phyloP scores from a whole-genome alignment of 768 basidiomycete genomes.

The Lentinula edodes region DNA sequence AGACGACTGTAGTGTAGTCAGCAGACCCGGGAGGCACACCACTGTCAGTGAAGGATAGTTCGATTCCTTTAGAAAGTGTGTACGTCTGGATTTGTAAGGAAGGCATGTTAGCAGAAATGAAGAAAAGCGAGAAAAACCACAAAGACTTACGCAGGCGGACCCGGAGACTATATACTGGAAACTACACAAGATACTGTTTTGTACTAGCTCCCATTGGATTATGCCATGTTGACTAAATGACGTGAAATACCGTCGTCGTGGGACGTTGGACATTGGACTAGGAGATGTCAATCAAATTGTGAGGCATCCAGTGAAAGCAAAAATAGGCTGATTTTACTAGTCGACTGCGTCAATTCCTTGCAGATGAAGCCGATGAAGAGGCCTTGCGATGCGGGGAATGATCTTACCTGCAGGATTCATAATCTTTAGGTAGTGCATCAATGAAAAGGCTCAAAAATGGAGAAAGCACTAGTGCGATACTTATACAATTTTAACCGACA shows the following conservation, averaged over 20 bases:
- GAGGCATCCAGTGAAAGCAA: too few relatives aligned
- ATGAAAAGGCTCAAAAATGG: too few relatives aligned
- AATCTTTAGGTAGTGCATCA: too few relatives aligned
- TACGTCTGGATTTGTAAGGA: not conserved
- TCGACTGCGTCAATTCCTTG: too few relatives aligned
- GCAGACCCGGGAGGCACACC: constrained; percentile 4
- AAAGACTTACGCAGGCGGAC: not conserved
- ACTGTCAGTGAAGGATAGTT: constrained; percentile 8
- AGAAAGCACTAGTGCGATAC: too few relatives aligned
- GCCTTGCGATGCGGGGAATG: too few relatives aligned
- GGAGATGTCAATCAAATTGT: too few relatives aligned
- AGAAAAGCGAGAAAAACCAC: not conserved
- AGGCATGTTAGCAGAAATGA: not conserved
- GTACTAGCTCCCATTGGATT: not conserved
- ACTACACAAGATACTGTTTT: not conserved
- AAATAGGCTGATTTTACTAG: too few relatives aligned
- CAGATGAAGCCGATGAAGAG: too few relatives aligned
- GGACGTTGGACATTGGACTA: not conserved
- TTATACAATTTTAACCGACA: too few relatives aligned
- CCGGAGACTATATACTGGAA: not conserved
- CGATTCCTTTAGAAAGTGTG: constrained; percentile 3
- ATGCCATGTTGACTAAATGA: not conserved
- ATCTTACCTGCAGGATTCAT: constrained; percentile 5
- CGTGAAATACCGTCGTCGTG: not conserved
- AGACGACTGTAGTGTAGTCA: constrained; percentile 16